Conservation (phyloP, 2,329 filamentous ascomycete species). For the Scolecobasidium constrictum region DNA sequence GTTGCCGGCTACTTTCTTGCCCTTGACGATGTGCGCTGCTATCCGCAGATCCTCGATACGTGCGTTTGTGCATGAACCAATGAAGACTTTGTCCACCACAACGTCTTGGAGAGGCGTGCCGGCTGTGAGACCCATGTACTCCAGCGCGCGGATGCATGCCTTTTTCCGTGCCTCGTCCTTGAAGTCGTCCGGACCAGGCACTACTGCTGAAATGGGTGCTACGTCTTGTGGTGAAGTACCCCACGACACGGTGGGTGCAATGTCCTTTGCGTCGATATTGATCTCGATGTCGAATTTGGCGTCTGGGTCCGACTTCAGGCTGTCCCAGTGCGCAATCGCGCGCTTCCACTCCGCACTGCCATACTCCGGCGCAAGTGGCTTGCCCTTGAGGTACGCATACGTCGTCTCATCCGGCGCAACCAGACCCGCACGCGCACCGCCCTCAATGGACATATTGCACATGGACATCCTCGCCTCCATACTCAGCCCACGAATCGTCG, state of each 20-base stretch:
- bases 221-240: conserved; percentile 95
- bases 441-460: conserved; percentile 99
- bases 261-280: conserved; percentile 84
- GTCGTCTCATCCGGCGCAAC: conserved; percentile 89
- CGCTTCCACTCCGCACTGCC: conserved; percentile 84
- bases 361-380: conserved; percentile 74
- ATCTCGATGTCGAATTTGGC: conserved; percentile 87
- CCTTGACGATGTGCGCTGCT: conserved; percentile 76
- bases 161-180: conserved; percentile 67
- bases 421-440: conserved; percentile 90
- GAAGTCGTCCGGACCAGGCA: conserved; percentile 85
- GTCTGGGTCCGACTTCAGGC: conserved; percentile 71
- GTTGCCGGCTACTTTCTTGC: conserved; percentile 76
- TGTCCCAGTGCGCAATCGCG: conserved; percentile 79
- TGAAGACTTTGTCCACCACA: conserved; percentile 88
- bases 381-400: conserved; percentile 88
- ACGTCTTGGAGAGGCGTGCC: conserved; percentile 92
- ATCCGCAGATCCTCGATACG: conserved; percentile 90
- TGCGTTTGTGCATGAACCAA: conserved; percentile 95
- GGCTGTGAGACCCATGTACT: conserved; percentile 90
- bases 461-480: conserved; percentile 99
- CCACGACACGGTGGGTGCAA: conserved; percentile 89
- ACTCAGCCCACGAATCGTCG: conserved; percentile 76
- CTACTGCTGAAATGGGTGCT: conserved; percentile 82
- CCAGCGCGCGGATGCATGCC: conserved; percentile 67